A percentile compares a stretch with the other conserved stretches of the same genome.
These are phyloP conservation scores for Sphaerobolus stellatus DNA, from an alignment of 1,284 basidiomycete genomes.

Conservation along the genomic window DNA sequence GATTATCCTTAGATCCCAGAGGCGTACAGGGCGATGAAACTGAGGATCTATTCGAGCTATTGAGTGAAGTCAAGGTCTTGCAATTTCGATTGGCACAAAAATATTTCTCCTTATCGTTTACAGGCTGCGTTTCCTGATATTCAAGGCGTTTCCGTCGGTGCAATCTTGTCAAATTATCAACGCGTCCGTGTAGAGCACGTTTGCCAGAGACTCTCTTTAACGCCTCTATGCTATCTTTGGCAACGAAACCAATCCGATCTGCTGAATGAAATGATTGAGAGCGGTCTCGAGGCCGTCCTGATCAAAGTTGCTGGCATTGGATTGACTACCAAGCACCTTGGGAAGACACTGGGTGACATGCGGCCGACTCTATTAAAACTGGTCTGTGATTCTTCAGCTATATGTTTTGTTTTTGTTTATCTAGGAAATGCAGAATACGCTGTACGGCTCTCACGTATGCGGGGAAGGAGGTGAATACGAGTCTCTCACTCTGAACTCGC, in stretches of 20 bases:
- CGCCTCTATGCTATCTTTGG: conserved; percentile 90
- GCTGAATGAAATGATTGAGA: conserved; percentile 82
- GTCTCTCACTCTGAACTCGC: conserved; percentile 87
- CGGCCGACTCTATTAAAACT: conserved; percentile 70
- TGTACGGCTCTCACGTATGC: conserved; percentile 92
- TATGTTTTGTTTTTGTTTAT: conserved; percentile 7
- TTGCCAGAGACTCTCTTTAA: conserved; percentile 79
- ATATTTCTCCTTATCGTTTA: background rate
- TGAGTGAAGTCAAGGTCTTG: conserved; percentile 75
- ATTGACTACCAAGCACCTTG: conserved; percentile 75
- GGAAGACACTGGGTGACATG: conserved; percentile 76
- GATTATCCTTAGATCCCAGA: conserved; percentile 34
- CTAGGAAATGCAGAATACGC: conserved; percentile 52
- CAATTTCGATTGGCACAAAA: too few relatives aligned
- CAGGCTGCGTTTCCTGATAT: conserved; percentile 81
- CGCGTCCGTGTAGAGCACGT: conserved; percentile 97
- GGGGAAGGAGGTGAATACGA: conserved; percentile 99
- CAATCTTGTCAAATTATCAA: conserved; percentile 97
- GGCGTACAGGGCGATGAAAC: conserved; percentile 88
- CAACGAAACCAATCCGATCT: conserved; percentile 85
- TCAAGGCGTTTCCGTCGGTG: conserved; percentile 89
- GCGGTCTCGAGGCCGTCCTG: conserved; percentile 79
- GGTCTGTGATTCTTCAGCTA: conserved; percentile 41
- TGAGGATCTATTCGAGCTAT: conserved; percentile 85
- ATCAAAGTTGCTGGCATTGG: conserved; percentile 98